phyloP scores from a whole-genome alignment of 495 filamentous ascomycete genomes.

The Aspergillus cavernicola region DNA sequence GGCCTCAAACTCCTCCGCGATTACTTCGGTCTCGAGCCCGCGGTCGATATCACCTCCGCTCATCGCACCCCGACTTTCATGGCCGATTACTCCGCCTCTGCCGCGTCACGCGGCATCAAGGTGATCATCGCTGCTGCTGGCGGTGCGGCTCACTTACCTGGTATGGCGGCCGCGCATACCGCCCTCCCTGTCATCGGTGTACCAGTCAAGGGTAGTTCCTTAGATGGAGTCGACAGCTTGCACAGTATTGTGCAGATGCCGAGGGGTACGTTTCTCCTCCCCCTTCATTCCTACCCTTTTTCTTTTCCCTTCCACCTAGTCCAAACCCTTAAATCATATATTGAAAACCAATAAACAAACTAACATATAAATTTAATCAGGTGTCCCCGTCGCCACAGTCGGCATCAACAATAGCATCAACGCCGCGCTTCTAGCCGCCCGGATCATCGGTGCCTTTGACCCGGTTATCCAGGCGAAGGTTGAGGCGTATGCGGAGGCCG shows the following conservation, averaged over 20 bases:
- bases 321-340: too few species aligned
- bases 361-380: conserved; percentile 41
- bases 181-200: conserved; percentile 91
- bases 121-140: conserved; percentile 95
- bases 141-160: conserved; percentile 86
- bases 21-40: conserved; percentile 68
- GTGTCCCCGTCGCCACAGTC: conserved; percentile 82
- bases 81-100: conserved; percentile 67
- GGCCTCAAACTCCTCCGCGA: conserved; percentile 72
- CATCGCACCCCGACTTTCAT: conserved; percentile 87
- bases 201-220: conserved; percentile 78
- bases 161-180: conserved; percentile 85
- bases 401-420: conserved; percentile 93
- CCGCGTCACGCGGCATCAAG: conserved; percentile 66
- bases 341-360: neutral
- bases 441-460: conserved; percentile 73
- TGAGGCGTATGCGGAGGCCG: conserved; percentile 64
- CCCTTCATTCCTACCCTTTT: neutral
- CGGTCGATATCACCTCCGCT: conserved; percentile 84
- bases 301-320: too few species aligned
- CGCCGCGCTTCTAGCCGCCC: conserved; percentile 81
- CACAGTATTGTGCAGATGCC: conserved; percentile 95
- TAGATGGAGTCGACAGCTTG: conserved; percentile 88
- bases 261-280: conserved; percentile 37
- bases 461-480: conserved; percentile 56